Conservation (phyloP, 2,329 filamentous ascomycete species). For the Zymoseptoria pseudotritici region DNA sequence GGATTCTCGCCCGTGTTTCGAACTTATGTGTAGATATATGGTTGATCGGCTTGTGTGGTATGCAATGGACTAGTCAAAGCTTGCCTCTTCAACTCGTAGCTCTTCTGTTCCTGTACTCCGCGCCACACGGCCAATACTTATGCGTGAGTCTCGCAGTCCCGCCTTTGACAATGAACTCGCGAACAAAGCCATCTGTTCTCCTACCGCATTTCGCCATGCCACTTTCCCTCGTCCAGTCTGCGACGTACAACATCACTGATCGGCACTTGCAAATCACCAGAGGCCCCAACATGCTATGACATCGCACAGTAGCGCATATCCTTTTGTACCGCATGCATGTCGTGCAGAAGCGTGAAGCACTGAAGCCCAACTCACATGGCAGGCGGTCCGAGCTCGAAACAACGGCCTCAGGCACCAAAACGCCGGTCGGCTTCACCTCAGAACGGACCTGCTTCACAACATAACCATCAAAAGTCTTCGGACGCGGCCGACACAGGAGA, state of each 20-base stretch:
- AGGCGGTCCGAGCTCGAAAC: not conserved
- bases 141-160: not conserved
- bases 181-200: not conserved
- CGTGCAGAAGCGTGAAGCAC: not conserved
- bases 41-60: not conserved
- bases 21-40: not conserved
- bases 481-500: not conserved
- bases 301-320: not conserved
- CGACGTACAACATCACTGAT: not conserved
- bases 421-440: not conserved
- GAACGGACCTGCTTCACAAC: not conserved
- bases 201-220: not conserved
- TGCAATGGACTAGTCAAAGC: not conserved
- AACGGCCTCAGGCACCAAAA: not conserved
- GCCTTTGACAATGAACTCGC: not conserved
- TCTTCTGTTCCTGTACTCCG: no score
- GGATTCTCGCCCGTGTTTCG: not conserved
- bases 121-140: no score
- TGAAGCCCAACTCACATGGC: not conserved
- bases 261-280: not conserved
- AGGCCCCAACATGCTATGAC: not conserved
- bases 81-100: not conserved
- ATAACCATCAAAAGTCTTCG: not conserved
- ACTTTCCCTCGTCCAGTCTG: not conserved
- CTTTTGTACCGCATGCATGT: not conserved